Evolutionary conservation across 768 basidiomycete genomes (phyloP), one percentile per base, ranked within the genome.

Genomic region (Filobasidium wieringae): DNA sequence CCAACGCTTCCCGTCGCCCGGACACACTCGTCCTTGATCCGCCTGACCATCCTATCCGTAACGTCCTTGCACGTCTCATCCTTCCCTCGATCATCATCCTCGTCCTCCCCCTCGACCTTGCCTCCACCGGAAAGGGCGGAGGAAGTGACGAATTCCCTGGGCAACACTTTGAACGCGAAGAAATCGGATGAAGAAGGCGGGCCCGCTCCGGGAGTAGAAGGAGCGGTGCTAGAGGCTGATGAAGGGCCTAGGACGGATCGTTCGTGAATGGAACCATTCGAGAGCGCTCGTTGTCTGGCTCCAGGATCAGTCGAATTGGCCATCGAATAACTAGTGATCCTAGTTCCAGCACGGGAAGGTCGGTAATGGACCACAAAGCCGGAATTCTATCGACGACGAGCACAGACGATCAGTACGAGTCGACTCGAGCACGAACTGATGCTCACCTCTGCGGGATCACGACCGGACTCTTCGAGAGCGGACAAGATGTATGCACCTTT

Each of bases 401-500:
- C 6, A 26, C 12, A 47, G 29, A 14, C 37, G 17, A 26, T 55
- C 43, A 62, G 40, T 37, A 7, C 41, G 22, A 19, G 6, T 22
- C 17, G 11, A 29, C 11, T 7, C 29, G n/a, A 1, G 0, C 27
- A 9, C 9, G 26, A n/a, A 17, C 30, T 36, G 30, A 5, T 33
- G 45, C 67, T 63, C 53, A 69, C 70, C 54, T 96, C 88, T 19
- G 78, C 69, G 0, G 86, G 82, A 71, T 95, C 88, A 15, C 91
- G 82, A 64, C 88, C 89, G 0, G 88, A 83, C 71, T 93, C 89
- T 74, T 96, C 89, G 1, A 97, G 78, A 1, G 92, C 84, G 1
- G 92, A 95, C 39, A 96, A 75, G 59, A 97, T 96, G 70, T 97
- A 99, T 43, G 88, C 83, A n/a, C 92, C 93, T 80, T 86, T 88